A percentile compares a stretch with the other conserved stretches of the same genome.
phyloP scores from a whole-genome alignment of 1,284 basidiomycete genomes.

The Ustilago cynodontis region DNA sequence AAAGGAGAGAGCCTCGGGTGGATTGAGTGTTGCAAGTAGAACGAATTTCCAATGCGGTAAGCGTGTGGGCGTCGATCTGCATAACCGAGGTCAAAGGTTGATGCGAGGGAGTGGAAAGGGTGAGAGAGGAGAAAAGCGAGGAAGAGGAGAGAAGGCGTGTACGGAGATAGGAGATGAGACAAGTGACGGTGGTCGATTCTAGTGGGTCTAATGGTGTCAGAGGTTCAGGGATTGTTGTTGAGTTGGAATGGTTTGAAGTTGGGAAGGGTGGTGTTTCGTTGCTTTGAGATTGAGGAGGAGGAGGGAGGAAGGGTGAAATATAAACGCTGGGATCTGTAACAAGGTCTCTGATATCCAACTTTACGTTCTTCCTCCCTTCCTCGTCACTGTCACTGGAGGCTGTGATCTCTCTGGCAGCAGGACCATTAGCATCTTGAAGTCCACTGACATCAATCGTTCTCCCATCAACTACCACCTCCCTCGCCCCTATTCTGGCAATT shows the following conservation, averaged over 20 bases:
- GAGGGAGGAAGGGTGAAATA: constrained; percentile 33
- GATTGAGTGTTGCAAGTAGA: constrained; percentile 49
- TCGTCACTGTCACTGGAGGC: not conserved
- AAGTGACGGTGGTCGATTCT: constrained; percentile 50
- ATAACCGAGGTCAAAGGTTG: constrained; percentile 39
- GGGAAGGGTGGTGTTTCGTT: not conserved
- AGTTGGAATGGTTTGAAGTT: not conserved
- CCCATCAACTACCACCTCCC: constrained; percentile 59
- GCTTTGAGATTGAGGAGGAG: not conserved
- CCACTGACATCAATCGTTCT: constrained; percentile 9
- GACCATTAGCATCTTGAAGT: not conserved
- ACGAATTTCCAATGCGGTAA: constrained; percentile 63
- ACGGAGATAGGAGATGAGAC: constrained; percentile 60
- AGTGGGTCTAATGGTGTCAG: constrained; percentile 8
- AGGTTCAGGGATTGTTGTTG: not conserved
- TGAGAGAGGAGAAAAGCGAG: constrained; percentile 21
- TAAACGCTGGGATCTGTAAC: constrained; percentile 36
- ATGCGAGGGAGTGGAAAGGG: constrained; percentile 17
- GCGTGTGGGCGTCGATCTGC: constrained; percentile 67
- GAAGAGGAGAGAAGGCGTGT: constrained; percentile 56
- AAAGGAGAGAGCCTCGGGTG: constrained; percentile 60
- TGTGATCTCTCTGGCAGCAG: not conserved
- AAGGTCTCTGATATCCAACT: constrained; percentile 30
- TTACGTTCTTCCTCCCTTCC: not conserved
- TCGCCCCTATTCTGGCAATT: constrained; percentile 59